Evolutionary conservation across 805 yeast species (phyloP).

Genomic region (Candida anglica): DNA sequence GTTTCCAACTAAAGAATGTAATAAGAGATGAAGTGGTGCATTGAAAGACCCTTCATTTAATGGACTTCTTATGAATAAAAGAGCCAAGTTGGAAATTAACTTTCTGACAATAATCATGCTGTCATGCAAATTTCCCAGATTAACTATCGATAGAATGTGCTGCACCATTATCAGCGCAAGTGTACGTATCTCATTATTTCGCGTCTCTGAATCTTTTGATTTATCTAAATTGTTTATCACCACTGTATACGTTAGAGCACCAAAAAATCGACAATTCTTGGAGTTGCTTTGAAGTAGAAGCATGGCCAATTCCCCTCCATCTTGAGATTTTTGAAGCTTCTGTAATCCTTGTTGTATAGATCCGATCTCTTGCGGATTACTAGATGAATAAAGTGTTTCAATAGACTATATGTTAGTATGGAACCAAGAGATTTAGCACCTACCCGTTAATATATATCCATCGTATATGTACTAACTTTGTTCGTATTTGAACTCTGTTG

Average conservation of each 20-base stretch:
- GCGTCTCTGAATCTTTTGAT: no score
- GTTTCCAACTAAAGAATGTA: neutral
- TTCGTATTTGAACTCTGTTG: no score
- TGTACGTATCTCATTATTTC: no score
- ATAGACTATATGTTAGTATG: slow-evolving; percentile 34
- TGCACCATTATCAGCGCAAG: no score
- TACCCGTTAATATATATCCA: no score
- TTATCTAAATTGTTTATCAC: slow-evolving; percentile 47
- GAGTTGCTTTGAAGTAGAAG: slow-evolving; percentile 40
- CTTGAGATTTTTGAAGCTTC: slow-evolving; percentile 48
- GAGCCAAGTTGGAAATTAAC: neutral
- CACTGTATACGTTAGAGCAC: slow-evolving; percentile 77
- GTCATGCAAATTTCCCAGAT: no score
- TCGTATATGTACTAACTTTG: no score
- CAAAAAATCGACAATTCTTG: slow-evolving; percentile 63
- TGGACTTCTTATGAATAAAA: neutral
- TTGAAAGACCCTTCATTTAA: neutral
- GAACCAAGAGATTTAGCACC: no score
- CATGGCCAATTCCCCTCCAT: slow-evolving; percentile 59
- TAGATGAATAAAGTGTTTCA: slow-evolving; percentile 42
- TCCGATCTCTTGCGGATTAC: slow-evolving; percentile 33
- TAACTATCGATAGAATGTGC: no score
- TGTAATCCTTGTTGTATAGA: slow-evolving; percentile 55
- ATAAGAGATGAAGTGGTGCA: neutral
- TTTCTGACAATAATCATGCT: no score